Conservation (phyloP, 1,284 basidiomycete genomes). For the Dichomitus squalens region DNA sequence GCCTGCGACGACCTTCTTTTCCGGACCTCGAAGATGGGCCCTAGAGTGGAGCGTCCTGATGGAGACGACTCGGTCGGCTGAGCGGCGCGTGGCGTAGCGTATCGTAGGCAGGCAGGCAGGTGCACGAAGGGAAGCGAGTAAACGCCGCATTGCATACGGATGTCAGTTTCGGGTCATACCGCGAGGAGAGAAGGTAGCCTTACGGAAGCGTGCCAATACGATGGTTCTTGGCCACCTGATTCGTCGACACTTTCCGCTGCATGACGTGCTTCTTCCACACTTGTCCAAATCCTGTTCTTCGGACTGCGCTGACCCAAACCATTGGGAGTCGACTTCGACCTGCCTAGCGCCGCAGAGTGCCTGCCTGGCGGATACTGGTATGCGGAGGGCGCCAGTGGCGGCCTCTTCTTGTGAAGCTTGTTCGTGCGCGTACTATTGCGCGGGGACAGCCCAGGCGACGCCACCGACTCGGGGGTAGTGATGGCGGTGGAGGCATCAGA, state of each 20-base stretch:
- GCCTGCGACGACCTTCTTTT: slow-evolving; percentile 26
- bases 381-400: slow-evolving; percentile 20
- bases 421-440: slow-evolving; percentile 16
- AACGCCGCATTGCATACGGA: slow-evolving; percentile 5
- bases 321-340: slow-evolving; percentile 22
- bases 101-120: neutral
- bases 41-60: slow-evolving; percentile 15
- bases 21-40: slow-evolving; percentile 21
- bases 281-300: slow-evolving; percentile 20
- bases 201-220: slow-evolving; percentile 21
- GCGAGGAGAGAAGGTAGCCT: slow-evolving; percentile 17
- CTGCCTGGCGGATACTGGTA: slow-evolving; percentile 17
- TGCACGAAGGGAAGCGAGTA: slow-evolving; percentile 8
- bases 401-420: slow-evolving; percentile 28
- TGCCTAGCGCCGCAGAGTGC: slow-evolving; percentile 13
- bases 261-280: slow-evolving; percentile 18
- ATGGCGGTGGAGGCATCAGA: slow-evolving; percentile 22
- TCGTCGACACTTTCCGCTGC: slow-evolving; percentile 16
- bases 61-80: slow-evolving; percentile 14
- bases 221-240: slow-evolving; percentile 9
- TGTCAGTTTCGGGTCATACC: slow-evolving; percentile 16
- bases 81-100: neutral
- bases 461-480: slow-evolving; percentile 26
- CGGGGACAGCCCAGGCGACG: slow-evolving; percentile 20
- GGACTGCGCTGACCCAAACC: slow-evolving; percentile 17